A percentile compares a stretch with the other conserved stretches of the same genome.
Conservation (phyloP, 306 rosid species). For the Casuarina cunninghamiana region DNA sequence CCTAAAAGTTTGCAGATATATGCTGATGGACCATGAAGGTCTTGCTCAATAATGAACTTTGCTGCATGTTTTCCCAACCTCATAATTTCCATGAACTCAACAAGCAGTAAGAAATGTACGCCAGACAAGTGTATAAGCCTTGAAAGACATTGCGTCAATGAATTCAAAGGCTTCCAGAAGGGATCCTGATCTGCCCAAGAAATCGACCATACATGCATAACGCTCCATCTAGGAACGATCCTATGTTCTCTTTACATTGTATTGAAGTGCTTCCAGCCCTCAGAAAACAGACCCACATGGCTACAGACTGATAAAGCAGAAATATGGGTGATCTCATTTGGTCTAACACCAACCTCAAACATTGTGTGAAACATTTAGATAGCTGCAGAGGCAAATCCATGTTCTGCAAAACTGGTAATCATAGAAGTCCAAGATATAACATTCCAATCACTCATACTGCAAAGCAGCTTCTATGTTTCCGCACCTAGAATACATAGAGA, state of each 20-base stretch:
- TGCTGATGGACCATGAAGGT: slow-evolving; percentile 59
- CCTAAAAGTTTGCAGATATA: slow-evolving; percentile 60
- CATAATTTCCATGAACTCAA: slow-evolving; percentile 49
- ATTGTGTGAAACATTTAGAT: slow-evolving; percentile 54
- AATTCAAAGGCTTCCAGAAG: slow-evolving; percentile 56
- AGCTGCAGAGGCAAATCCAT: slow-evolving; percentile 55
- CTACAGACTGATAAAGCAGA: slow-evolving; percentile 72
- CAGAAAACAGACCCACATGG: slow-evolving; percentile 52
- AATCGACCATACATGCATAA: slow-evolving; percentile 68
- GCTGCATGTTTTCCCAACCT: slow-evolving; percentile 63
- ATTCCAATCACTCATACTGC: slow-evolving; percentile 44
- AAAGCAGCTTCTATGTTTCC: slow-evolving; percentile 57
- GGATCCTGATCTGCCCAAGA: slow-evolving; percentile 63
- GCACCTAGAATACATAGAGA: slow-evolving; percentile 70
- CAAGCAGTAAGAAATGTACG: slow-evolving; percentile 72
- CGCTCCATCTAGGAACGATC: slow-evolving; percentile 62
- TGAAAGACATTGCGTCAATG: slow-evolving; percentile 55
- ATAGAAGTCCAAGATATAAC: slow-evolving; percentile 69
- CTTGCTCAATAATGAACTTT: slow-evolving; percentile 54
- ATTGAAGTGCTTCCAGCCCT: slow-evolving; percentile 59
- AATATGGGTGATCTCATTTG: slow-evolving; percentile 61
- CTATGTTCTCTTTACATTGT: slow-evolving; percentile 49
- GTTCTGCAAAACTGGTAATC: slow-evolving; percentile 59
- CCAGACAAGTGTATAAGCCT: slow-evolving; percentile 62
- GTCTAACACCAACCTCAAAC: slow-evolving; percentile 53